These are phyloP conservation scores for Ascochyta pisi DNA, from an alignment of 2,329 filamentous ascomycete genomes.

Conservation along the genomic window DNA sequence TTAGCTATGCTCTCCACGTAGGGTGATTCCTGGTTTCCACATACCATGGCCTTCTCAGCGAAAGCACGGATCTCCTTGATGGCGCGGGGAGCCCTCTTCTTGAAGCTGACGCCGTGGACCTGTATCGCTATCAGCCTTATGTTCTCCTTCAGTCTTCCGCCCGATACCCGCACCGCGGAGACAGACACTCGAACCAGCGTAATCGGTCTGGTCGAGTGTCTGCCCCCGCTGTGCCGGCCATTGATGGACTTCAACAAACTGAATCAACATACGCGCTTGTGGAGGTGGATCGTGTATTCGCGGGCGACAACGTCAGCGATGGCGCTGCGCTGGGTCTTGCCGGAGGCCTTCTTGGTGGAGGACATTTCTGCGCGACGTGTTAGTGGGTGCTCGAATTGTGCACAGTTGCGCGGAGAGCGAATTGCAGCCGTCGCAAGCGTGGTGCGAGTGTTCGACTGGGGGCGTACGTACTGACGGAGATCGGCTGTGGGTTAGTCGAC, in stretches of 20 bases:
- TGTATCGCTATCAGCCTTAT: conserved; percentile 62
- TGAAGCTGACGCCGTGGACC: conserved; percentile 98
- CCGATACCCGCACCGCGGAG: conserved; percentile 56
- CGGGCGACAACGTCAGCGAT: conserved; percentile 98
- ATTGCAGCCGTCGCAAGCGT: too few relatives aligned
- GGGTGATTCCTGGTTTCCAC: conserved; percentile 42
- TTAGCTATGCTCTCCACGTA: conserved; percentile 19
- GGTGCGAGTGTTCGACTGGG: too few relatives aligned
- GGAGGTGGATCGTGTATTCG: conserved; percentile 99
- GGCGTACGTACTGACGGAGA: conserved; percentile 33
- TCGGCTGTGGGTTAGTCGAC: conserved; percentile 39
- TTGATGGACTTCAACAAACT: conserved; percentile 76
- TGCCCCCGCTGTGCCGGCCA: conserved; percentile 51
- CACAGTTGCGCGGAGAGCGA: not conserved
- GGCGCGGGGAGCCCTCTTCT: conserved; percentile 97
- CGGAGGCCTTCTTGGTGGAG: conserved; percentile 64
- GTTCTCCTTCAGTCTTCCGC: conserved; percentile 68
- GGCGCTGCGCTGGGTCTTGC: conserved; percentile 81
- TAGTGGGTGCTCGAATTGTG: conserved; percentile 20
- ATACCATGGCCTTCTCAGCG: conserved; percentile 93
- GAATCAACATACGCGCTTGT: conserved; percentile 92
- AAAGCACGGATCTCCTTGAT: conserved; percentile 99
- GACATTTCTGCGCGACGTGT: conserved; percentile 49
- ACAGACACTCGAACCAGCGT: conserved; percentile 26
- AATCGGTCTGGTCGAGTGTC: conserved; percentile 26